Percentiles rank a stretch among this genome's conserved stretches.
Conservation (phyloP, 495 filamentous ascomycete genomes). For the Trichoderma gamsii region DNA sequence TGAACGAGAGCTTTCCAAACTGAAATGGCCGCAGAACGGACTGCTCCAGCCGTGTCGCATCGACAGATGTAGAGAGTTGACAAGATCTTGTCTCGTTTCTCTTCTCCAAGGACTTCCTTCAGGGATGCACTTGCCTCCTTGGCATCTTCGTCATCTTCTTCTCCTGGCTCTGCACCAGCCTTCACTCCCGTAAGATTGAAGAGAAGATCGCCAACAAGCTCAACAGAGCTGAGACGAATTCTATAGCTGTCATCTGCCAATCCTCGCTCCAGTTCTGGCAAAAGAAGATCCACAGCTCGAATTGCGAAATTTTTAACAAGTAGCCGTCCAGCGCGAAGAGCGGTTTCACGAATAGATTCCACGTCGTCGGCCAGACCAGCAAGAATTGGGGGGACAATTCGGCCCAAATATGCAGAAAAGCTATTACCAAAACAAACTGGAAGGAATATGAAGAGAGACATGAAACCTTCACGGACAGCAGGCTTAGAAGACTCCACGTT, state of each 20-base stretch:
- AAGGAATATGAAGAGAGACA: conserved; percentile 98
- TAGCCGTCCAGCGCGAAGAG: conserved; percentile 83
- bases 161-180: conserved; percentile 64
- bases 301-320: conserved; percentile 97
- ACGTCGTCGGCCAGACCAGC: conserved; percentile 91
- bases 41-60: conserved; percentile 89
- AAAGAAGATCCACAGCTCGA: conserved; percentile 83
- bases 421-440: conserved; percentile 98
- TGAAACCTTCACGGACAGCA: conserved; percentile 92
- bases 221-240: conserved; percentile 94
- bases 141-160: conserved; percentile 66
- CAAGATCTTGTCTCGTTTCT: conserved; percentile 89
- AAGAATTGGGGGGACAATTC: conserved; percentile 93
- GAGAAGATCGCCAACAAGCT: conserved; percentile 90
- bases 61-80: conserved; percentile 96
- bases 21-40: conserved; percentile 80
- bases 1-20: conserved; percentile 98
- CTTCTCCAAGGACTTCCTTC: conserved; percentile 87
- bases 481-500: conserved; percentile 90
- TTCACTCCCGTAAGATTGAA: conserved; percentile 97
- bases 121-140: conserved; percentile 84
- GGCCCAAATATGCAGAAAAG: conserved; percentile 91
- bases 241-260: conserved; percentile 93
- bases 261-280: conserved; percentile 92
- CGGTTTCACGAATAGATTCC: conserved; percentile 90